These are phyloP conservation scores for Neckera pumila DNA, from an alignment of 225 moss, liverwort and hornwort species.

Conservation along the genomic window DNA sequence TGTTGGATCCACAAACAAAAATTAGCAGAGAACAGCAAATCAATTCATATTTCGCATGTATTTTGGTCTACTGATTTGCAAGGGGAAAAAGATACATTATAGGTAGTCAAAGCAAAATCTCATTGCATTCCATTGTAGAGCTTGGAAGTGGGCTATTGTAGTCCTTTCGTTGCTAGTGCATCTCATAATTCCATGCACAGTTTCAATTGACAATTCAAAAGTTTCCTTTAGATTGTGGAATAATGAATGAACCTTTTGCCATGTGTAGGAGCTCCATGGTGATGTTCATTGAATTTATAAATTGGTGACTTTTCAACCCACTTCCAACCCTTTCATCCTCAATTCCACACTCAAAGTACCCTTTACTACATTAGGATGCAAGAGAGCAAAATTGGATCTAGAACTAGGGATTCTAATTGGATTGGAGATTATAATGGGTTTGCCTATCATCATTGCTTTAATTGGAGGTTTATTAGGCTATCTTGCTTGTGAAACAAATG, in stretches of 20 bases:
- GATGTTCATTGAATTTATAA: neutral
- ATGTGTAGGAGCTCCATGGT: fast-evolving
- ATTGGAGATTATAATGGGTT: neutral
- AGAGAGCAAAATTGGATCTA: neutral
- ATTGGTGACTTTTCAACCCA: too few species aligned
- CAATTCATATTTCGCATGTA: too few species aligned
- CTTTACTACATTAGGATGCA: fast-evolving
- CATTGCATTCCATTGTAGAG: neutral
- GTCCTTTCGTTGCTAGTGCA: neutral
- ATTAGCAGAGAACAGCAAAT: fast-evolving
- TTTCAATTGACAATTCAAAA: neutral
- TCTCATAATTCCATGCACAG: fast-evolving
- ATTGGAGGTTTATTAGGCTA: neutral
- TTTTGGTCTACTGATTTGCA: neutral
- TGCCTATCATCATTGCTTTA: fast-evolving
- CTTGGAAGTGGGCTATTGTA: too few species aligned
- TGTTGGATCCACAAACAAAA: neutral
- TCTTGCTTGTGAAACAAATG: neutral
- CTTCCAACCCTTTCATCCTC: neutral
- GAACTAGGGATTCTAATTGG: neutral
- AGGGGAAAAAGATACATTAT: too few species aligned
- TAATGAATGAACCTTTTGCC: neutral
- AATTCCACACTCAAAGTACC: neutral
- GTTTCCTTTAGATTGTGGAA: neutral
- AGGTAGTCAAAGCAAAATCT: neutral